Evolutionary conservation across 2,329 filamentous ascomycete genomes (phyloP), one percentile per base, ranked within the genome.

Genomic region (Bimuria novae-zelandiae): DNA sequence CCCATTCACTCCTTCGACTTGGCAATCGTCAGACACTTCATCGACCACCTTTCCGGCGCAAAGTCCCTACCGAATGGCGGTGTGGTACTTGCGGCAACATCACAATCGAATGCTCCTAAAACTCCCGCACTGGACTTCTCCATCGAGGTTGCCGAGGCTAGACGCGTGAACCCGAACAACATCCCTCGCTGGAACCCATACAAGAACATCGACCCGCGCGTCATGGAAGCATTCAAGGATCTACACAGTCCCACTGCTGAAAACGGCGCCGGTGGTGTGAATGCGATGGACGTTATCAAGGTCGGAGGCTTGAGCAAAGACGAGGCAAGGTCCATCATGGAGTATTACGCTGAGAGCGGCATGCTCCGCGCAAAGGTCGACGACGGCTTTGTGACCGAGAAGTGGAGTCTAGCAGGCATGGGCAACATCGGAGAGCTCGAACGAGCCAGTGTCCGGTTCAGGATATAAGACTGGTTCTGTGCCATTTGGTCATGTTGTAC

Each of bases 311-410:
- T 97, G 61, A 87, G 79, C 64, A 89, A 87, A 75, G 76, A 81
- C 1, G 93, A 97, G 76, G 86, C 90, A 10, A 84, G 88, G 54
- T 82, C 85, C 0, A 79, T 96, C 63, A 88, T 97, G 85, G 92
- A 97, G 78, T 97, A 97, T 77, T 97, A 93, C 81, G 92, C 90
- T 4, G 85, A 84, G 30, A 95, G 90, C 72, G 94, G 93, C 11
- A 80, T 96, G 70, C 72, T 96, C 68, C 84, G 89, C 59, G 79
- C 83, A 56, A 80, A 79, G 40, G 81, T 97, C 44, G 87, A 89
- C 65, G 86, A 92, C 68, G 79, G 78, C 58, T 80, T 82, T 57
- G 88, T 97, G 30, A 80, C 82, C 19, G 89, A 95, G 80, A 90
- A 90, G 77, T 96, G 92, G 92, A 86, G 86, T 43, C 71, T 97